Evolutionary conservation across 768 basidiomycete species (phyloP).

Genomic region (Mycena vitilis): DNA sequence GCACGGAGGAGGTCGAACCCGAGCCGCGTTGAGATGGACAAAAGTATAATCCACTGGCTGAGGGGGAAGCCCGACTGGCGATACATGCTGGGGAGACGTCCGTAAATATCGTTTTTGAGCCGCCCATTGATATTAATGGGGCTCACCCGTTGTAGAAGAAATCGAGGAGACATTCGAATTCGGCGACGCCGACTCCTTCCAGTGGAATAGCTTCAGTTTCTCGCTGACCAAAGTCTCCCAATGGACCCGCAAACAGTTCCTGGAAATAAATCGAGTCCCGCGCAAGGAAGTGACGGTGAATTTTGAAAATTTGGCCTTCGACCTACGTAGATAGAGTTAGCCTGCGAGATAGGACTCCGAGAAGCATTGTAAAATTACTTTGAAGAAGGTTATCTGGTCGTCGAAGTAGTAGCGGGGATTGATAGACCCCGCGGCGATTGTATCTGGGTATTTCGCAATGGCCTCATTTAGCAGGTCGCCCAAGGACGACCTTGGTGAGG

Average conservation of each 20-base stretch:
- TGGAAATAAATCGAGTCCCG: constrained; percentile 39
- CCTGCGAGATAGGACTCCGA: background rate
- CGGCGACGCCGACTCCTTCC: constrained; percentile 26
- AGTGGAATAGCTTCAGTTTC: constrained; percentile 35
- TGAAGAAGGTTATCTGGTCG: constrained; percentile 33
- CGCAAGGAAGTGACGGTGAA: constrained; percentile 39
- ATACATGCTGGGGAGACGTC: constrained; percentile 25
- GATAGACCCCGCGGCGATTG: background rate
- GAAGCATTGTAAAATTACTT: constrained; percentile 15
- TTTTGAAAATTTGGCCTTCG: constrained; percentile 35
- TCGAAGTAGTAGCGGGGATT: constrained; percentile 38
- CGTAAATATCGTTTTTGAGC: background rate
- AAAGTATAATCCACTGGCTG: constrained; percentile 34
- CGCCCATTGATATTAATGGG: background rate
- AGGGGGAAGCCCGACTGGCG: constrained; percentile 13
- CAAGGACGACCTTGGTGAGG: constrained; percentile 7
- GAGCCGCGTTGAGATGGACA: constrained; percentile 32
- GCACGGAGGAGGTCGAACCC: constrained; percentile 34
- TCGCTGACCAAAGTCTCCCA: constrained; percentile 26
- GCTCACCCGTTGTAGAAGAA: constrained; percentile 36
- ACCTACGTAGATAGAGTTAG: constrained; percentile 24
- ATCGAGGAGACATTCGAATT: constrained; percentile 37
- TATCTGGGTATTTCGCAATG: constrained; percentile 23
- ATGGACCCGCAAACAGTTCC: constrained; percentile 36
- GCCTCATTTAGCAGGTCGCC: constrained; percentile 26